Evolutionary conservation across 352 stramenopile species (phyloP).

Genomic region (Saprolegnia diclina): DNA sequence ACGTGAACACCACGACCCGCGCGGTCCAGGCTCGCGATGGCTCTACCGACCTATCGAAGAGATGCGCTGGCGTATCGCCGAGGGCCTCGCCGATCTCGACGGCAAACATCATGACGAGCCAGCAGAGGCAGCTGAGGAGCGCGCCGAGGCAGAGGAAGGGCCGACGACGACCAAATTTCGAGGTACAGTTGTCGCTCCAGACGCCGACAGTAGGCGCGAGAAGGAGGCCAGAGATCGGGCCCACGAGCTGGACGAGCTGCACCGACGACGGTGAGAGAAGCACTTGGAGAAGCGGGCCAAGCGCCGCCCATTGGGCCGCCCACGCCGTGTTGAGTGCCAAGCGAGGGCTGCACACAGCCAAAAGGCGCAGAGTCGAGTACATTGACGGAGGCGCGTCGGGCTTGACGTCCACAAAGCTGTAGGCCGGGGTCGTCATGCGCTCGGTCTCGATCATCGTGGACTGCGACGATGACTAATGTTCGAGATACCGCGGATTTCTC

Average conservation of each 20-base stretch:
- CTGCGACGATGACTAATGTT: too few relatives aligned
- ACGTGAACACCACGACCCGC: slow-evolving; percentile 59
- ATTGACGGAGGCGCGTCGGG: background rate
- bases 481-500: too few relatives aligned
- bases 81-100: slow-evolving; percentile 50
- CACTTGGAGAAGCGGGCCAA: slow-evolving; percentile 49
- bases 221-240: slow-evolving; percentile 41
- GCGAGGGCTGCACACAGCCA: slow-evolving; percentile 45
- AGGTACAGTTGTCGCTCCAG: slow-evolving; percentile 50
- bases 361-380: slow-evolving; percentile 32
- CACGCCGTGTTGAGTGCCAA: slow-evolving; percentile 55
- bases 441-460: background rate
- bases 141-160: slow-evolving; percentile 59
- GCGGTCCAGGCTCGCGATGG: slow-evolving; percentile 43
- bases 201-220: slow-evolving; percentile 54
- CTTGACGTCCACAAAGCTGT: background rate
- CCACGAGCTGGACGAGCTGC: slow-evolving; percentile 50
- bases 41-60: background rate
- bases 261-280: slow-evolving; percentile 45
- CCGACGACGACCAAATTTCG: slow-evolving; percentile 51
- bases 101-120: slow-evolving; percentile 66
- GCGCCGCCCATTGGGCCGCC: slow-evolving; percentile 47
- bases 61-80: slow-evolving; percentile 37
- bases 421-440: background rate
- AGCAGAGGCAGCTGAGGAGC: slow-evolving; percentile 52